A percentile compares a stretch with the other conserved stretches of the same genome.
Evolutionary conservation across 163 green algal genomes (phyloP).

Genomic region (Coccomyxa subellipsoidea): DNA sequence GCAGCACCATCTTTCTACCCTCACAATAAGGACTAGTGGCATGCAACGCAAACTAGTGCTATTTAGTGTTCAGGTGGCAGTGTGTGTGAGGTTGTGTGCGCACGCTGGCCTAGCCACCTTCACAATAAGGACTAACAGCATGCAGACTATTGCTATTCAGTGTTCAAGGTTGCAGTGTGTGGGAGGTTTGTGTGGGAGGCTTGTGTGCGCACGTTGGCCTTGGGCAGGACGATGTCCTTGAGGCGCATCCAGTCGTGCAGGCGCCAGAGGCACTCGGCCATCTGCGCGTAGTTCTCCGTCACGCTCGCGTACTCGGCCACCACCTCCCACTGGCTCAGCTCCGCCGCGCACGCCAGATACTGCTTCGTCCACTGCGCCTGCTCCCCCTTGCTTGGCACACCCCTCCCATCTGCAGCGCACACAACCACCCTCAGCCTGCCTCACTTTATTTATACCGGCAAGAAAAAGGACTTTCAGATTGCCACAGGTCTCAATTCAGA

Average conservation of each 20-base stretch:
- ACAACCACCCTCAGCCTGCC: background rate
- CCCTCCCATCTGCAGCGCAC: background rate
- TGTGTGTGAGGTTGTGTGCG: too few species aligned
- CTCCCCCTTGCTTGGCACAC: slow-evolving; percentile 59
- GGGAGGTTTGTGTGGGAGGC: background rate
- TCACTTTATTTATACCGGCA: too few species aligned
- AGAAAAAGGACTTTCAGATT: too few species aligned
- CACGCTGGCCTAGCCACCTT: too few species aligned
- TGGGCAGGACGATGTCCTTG: slow-evolving; percentile 29
- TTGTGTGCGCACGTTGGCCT: slow-evolving; percentile 12
- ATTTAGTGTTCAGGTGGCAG: too few species aligned
- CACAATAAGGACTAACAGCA: too few species aligned
- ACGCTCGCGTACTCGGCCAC: slow-evolving; percentile 76
- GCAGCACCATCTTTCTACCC: too few species aligned
- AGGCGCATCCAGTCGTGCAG: slow-evolving; percentile 74
- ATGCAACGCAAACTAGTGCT: too few species aligned
- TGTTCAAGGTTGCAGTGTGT: too few species aligned
- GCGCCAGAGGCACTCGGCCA: slow-evolving; percentile 80
- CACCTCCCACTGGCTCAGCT: slow-evolving; percentile 92
- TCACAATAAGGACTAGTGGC: too few species aligned
- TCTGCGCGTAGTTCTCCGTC: slow-evolving; percentile 71
- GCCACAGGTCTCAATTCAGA: too few species aligned
- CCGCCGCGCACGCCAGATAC: slow-evolving; percentile 74
- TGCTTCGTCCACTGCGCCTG: slow-evolving; percentile 88
- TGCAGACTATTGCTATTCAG: too few species aligned